These are phyloP conservation scores for Coccomyxa sp. DNA, from an alignment of 139 green algal species.

Conservation along the genomic window DNA sequence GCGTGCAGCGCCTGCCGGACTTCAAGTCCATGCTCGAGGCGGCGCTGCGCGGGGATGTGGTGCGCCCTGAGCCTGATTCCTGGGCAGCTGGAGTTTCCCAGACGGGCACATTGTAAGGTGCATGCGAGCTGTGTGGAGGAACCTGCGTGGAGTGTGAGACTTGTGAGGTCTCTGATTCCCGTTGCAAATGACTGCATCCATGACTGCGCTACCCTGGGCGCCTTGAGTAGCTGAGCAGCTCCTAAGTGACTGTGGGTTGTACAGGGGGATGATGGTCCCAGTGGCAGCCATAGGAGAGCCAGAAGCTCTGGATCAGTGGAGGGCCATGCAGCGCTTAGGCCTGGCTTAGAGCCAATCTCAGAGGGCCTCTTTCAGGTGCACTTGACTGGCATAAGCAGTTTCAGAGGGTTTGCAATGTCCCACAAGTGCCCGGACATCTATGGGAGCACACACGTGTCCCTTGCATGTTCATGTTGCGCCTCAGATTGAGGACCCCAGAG, in stretches of 20 bases:
- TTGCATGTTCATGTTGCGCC: background rate
- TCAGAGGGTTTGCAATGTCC: background rate
- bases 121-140: background rate
- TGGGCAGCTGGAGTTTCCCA: background rate
- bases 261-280: background rate
- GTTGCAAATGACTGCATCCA: too few relatives aligned
- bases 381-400: too few relatives aligned
- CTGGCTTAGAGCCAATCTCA: background rate
- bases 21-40: constrained; percentile 30
- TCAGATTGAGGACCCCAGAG: background rate
- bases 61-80: background rate
- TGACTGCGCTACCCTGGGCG: too few relatives aligned
- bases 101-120: background rate
- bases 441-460: background rate
- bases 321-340: background rate
- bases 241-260: background rate
- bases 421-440: background rate
- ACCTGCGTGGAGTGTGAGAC: too few relatives aligned
- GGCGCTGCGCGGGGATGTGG: constrained; percentile 12
- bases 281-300: background rate
- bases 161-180: too few relatives aligned
- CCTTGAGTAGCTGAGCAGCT: background rate
- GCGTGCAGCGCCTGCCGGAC: background rate
- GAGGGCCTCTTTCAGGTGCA: background rate
- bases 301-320: background rate